Evolutionary conservation across 148 eudicot species (phyloP).

Genomic region (Rhododendron simsii): DNA sequence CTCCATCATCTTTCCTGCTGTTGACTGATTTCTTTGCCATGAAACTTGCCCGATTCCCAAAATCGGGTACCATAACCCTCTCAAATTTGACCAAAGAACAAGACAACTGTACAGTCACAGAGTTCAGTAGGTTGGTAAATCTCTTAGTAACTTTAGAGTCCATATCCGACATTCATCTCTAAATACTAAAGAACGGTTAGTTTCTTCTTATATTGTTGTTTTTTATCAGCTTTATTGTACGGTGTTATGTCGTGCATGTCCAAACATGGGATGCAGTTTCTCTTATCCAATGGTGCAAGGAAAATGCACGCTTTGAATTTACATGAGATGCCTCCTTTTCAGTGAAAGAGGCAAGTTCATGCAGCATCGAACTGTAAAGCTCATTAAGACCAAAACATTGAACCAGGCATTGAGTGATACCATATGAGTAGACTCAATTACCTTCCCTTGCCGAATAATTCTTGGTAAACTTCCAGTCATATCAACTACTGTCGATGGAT

Average conservation of each 20-base stretch:
- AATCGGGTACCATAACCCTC: no score
- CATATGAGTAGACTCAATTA: conserved; percentile 18
- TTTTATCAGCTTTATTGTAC: not conserved
- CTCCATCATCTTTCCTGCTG: not conserved
- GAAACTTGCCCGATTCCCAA: not conserved
- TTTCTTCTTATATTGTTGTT: not conserved
- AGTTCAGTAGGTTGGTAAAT: not conserved
- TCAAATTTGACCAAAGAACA: not conserved
- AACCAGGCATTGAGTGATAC: not conserved
- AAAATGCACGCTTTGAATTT: not conserved
- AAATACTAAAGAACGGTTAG: not conserved
- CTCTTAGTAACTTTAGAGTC: not conserved
- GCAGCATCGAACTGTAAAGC: not conserved
- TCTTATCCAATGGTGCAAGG: not conserved
- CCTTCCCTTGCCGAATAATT: conserved; percentile 76
- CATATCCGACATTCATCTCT: not conserved
- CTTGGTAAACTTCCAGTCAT: conserved; percentile 67
- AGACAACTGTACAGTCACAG: not conserved
- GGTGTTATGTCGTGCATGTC: not conserved
- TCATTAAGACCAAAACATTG: not conserved
- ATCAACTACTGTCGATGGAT: conserved; percentile 91
- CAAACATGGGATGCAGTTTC: not conserved
- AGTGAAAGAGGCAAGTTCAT: not conserved
- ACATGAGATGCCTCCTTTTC: not conserved
- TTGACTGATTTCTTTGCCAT: not conserved